Base-by-base conservation (phyloP, 805 yeast genomes). In the Candida nanaspora region DNA sequence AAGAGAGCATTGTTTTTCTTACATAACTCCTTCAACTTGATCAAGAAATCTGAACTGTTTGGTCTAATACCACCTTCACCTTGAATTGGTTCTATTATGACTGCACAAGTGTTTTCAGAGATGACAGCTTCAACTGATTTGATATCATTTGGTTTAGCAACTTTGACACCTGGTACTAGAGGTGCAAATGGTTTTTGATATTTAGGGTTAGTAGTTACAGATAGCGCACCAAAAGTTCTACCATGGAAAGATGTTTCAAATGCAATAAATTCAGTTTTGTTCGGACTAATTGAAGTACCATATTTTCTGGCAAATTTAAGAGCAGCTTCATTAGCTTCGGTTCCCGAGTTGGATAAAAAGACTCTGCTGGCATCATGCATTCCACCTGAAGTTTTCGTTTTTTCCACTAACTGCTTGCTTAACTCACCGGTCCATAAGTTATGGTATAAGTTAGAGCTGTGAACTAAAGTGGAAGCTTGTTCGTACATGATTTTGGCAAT, bases 31-130 rank as follows among this genome's bases (percentile, higher is more conserved):
- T 82, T 80, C 57, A 91, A 66, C 38, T 76, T 78, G 4, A 69
- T 56, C 46, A 91, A 69, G 56, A 86, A 88, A 33, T 79, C 85
- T 0, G 63, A 50, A 30, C 74, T 69, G 43, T 86, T 74, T 18
- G 82, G 78, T 54, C 80, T 78, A 16, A 91, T 81, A 42, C 98
- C 98, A 43, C 98, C 98, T 66, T 91, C 98, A 50, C 98, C 98
- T 68, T 93, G 98, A 44, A 93, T 82, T 19, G 98, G 98, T 65
- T 93, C 98, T 30, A 93, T 80, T 41, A 93, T 93, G 25, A 93
- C 93, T 40, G 89, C 98, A 51, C 95, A 86, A 1, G 89, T 82
- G 48, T 78, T 76, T 3, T 75, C 79, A 46, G 71, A 67, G 35
- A 84, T 74, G 26, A 76, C 59, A 3, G 62, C 55, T 47, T 76